Evolutionary conservation across 148 eudicot species (phyloP).

Genomic region (Drosera capensis): DNA sequence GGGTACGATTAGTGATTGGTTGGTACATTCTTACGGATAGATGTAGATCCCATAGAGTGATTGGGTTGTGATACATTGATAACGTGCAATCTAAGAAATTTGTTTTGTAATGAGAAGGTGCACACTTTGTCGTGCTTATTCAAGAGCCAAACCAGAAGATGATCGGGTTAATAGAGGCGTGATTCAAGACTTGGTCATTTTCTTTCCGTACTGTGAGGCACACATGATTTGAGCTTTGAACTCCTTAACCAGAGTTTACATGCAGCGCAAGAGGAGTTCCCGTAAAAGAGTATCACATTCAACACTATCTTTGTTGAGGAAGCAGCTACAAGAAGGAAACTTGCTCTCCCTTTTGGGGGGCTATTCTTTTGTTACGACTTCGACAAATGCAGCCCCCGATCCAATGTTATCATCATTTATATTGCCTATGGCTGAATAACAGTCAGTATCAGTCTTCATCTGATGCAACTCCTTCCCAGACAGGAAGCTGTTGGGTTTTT

Average conservation of each 20-base stretch:
- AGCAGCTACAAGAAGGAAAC: constrained; percentile 79
- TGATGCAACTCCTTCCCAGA: constrained; percentile 33
- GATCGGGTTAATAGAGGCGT: too few relatives aligned
- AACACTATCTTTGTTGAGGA: constrained; percentile 69
- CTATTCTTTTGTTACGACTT: constrained; percentile 41
- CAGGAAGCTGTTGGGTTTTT: too few relatives aligned
- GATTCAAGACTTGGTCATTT: too few relatives aligned
- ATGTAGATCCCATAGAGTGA: too few relatives aligned
- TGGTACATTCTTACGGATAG: too few relatives aligned
- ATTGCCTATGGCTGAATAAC: constrained; percentile 63
- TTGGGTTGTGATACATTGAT: too few relatives aligned
- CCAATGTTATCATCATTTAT: constrained; percentile 92
- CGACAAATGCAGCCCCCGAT: constrained; percentile 60
- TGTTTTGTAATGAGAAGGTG: too few relatives aligned
- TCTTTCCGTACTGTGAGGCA: too few relatives aligned
- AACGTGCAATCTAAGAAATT: too few relatives aligned
- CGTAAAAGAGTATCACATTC: constrained; percentile 68
- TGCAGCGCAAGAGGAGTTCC: constrained; percentile 88
- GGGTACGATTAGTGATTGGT: too few relatives aligned
- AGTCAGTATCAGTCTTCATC: constrained; percentile 37
- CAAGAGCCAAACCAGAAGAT: too few relatives aligned
- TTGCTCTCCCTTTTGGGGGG: constrained; percentile 69
- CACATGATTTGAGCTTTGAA: constrained; percentile 19
- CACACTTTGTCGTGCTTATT: too few relatives aligned
- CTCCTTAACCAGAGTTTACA: constrained; percentile 69